These are phyloP conservation scores for Dryadomyces quercus-mongolicae DNA, from an alignment of 2,329 filamentous ascomycete species.

Conservation along the genomic window DNA sequence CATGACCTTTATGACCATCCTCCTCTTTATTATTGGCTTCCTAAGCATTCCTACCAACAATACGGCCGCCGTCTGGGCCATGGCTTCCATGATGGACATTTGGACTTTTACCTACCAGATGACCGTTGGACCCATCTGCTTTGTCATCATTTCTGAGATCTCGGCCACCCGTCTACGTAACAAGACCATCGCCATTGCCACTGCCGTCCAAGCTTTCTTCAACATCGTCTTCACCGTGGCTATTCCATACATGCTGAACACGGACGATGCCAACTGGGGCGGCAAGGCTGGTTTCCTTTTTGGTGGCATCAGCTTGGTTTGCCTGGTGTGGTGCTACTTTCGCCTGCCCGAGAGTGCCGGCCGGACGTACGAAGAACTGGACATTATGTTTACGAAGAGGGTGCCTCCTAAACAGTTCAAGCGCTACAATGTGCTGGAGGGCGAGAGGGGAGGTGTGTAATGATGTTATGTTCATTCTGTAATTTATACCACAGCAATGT, in stretches of 20 bases:
- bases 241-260: slow-evolving; percentile 24
- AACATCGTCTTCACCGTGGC: slow-evolving; percentile 28
- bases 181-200: slow-evolving; percentile 31
- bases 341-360: slow-evolving; percentile 31
- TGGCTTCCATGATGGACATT: not conserved
- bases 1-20: slow-evolving; percentile 16
- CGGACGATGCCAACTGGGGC: slow-evolving; percentile 22
- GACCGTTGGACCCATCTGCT: slow-evolving; percentile 31
- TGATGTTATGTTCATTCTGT: no score
- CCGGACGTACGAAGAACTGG: slow-evolving; percentile 8
- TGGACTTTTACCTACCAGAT: slow-evolving; percentile 2
- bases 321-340: slow-evolving; percentile 37
- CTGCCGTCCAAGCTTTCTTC: slow-evolving; percentile 28
- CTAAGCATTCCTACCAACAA: slow-evolving; percentile 21
- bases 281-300: slow-evolving; percentile 32
- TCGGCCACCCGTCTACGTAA: slow-evolving; percentile 32
- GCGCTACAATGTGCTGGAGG: not conserved
- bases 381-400: slow-evolving; percentile 16
- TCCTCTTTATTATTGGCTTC: slow-evolving; percentile 29
- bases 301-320: slow-evolving; percentile 27
- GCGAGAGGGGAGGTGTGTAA: not conserved
- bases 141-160: slow-evolving; percentile 34
- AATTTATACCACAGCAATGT: no score
- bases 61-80: not conserved
- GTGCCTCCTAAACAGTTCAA: slow-evolving; percentile 12